phyloP scores from a whole-genome alignment of 805 yeast genomes.

The Starmerella floris region DNA sequence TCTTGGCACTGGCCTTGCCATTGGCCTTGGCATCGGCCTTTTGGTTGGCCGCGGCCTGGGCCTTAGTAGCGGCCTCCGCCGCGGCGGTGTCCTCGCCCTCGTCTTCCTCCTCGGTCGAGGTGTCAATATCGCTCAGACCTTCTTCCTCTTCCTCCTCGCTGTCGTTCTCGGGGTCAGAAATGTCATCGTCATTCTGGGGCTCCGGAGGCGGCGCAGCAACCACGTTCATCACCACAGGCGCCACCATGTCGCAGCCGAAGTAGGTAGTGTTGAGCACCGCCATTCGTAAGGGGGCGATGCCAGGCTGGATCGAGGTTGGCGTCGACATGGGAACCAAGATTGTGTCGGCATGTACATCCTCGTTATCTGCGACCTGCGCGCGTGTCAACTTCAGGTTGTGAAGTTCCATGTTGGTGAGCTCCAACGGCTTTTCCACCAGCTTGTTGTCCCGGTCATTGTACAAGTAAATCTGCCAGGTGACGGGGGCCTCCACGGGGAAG shows the following conservation, averaged over 20 bases:
- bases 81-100: constrained; percentile 25
- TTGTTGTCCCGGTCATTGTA: constrained; percentile 66
- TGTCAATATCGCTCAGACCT: constrained; percentile 39
- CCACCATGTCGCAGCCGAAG: constrained; percentile 68
- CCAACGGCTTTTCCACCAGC: constrained; percentile 35
- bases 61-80: no score
- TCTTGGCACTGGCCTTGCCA: no score
- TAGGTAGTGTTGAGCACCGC: constrained; percentile 60
- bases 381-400: constrained; percentile 42
- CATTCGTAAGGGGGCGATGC: constrained; percentile 55
- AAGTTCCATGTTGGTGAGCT: constrained; percentile 39
- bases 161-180: constrained; percentile 26
- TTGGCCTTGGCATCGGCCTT: no score
- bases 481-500: constrained; percentile 46
- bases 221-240: constrained; percentile 60
- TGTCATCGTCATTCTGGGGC: constrained; percentile 31
- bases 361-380: constrained; percentile 34
- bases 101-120: constrained; percentile 49
- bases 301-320: constrained; percentile 66
- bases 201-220: constrained; percentile 30
- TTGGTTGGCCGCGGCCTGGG: no score
- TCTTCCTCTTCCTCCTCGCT: constrained; percentile 34
- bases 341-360: constrained; percentile 43
- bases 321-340: constrained; percentile 60
- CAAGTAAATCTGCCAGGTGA: constrained; percentile 56